These are phyloP conservation scores for Bromus sterilis DNA, from an alignment of 176 grass and related monocot genomes.

Conservation along the genomic window DNA sequence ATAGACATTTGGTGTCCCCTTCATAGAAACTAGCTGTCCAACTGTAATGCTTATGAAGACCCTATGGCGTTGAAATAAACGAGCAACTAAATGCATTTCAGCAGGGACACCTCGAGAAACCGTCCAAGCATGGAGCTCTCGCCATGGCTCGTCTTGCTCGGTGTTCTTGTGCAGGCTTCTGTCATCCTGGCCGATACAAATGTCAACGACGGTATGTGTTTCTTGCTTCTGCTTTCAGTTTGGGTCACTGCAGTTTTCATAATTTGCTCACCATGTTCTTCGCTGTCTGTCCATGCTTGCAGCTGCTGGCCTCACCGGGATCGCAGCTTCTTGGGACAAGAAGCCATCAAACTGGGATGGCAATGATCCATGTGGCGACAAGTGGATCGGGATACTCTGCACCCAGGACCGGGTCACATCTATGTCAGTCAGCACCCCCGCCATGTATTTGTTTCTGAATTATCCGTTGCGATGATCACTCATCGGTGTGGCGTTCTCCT, in stretches of 20 bases:
- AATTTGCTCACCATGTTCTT: background rate
- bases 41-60: background rate
- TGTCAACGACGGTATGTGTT: conserved; percentile 9
- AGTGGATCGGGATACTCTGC: conserved; percentile 68
- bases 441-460: background rate
- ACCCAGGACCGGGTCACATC: conserved; percentile 7
- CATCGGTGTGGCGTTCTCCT: background rate
- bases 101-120: conserved; percentile 17
- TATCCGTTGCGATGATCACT: background rate
- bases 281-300: background rate
- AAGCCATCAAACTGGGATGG: conserved; percentile 67
- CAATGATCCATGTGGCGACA: conserved; percentile 53
- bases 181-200: conserved; percentile 26
- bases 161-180: conserved; percentile 8
- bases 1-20: conserved; percentile 2
- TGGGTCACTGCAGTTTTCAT: background rate
- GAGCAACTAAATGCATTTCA: conserved; percentile 20
- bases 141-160: conserved; percentile 23
- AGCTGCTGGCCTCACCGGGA: conserved; percentile 39
- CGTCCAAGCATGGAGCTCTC: conserved; percentile 22
- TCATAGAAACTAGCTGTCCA: background rate
- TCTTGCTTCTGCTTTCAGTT: background rate
- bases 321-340: conserved; percentile 36
- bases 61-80: conserved; percentile 14
- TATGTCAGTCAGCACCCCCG: conserved; percentile 50